Percentiles rank a stretch among this genome's conserved stretches.
Evolutionary conservation across 2,329 filamentous ascomycete species (phyloP).

Genomic region (Cordyceps javanica): DNA sequence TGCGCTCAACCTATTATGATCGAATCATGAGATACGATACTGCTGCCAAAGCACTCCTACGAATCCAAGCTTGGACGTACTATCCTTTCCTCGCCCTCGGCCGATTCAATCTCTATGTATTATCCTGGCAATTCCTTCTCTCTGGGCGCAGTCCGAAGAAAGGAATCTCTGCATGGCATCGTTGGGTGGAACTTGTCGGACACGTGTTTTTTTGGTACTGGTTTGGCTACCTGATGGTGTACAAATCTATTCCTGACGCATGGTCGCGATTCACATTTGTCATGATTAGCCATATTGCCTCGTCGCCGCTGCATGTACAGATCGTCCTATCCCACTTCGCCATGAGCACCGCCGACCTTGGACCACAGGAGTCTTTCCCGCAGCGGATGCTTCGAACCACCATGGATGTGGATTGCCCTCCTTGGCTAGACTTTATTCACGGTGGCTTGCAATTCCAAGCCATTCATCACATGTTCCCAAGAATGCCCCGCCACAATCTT

Average conservation of each 20-base stretch:
- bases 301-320: conserved; percentile 78
- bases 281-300: conserved; percentile 72
- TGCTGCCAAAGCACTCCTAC: conserved; percentile 62
- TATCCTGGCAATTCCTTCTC: conserved; percentile 74
- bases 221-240: conserved; percentile 79
- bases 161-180: conserved; percentile 76
- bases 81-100: conserved; percentile 76
- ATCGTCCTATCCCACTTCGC: conserved; percentile 90
- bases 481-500: conserved; percentile 80
- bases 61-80: conserved; percentile 76
- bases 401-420: conserved; percentile 86
- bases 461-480: conserved; percentile 78
- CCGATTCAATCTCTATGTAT: conserved; percentile 78
- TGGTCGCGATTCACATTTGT: conserved; percentile 67
- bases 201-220: conserved; percentile 79
- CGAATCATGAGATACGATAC: conserved; percentile 72
- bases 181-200: conserved; percentile 71
- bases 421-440: conserved; percentile 85
- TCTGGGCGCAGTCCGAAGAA: conserved; percentile 63
- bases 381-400: conserved; percentile 89
- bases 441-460: conserved; percentile 87
- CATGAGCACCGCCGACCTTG: conserved; percentile 85
- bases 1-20: conserved; percentile 80
- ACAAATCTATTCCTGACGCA: conserved; percentile 63
- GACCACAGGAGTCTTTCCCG: conserved; percentile 77